These are phyloP conservation scores for Thalassiosira livingstoniorum DNA, from an alignment of 352 stramenopile species.

Conservation along the genomic window DNA sequence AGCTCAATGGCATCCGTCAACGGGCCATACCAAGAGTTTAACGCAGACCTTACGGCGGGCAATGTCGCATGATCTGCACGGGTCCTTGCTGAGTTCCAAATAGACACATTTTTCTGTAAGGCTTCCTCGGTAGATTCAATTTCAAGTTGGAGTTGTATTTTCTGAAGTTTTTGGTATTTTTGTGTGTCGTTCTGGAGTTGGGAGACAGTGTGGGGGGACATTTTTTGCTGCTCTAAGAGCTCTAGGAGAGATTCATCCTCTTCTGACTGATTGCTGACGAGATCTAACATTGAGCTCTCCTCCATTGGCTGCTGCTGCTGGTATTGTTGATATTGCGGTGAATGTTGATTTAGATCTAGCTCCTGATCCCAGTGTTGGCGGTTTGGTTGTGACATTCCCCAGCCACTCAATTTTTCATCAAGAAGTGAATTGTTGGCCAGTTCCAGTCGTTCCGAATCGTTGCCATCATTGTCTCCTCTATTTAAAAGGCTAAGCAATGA, in stretches of 20 bases:
- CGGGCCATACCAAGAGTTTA: constrained; percentile 76
- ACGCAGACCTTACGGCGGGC: constrained; percentile 63
- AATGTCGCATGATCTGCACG: constrained; percentile 72
- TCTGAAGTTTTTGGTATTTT: constrained; percentile 53
- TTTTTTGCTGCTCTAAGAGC: neutral
- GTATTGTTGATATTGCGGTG: too few species aligned
- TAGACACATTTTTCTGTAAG: constrained; percentile 59
- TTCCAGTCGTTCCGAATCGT: too few species aligned
- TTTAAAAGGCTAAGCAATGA: constrained; percentile 8
- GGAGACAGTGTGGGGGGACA: neutral
- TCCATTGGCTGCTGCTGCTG: neutral
- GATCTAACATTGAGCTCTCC: neutral
- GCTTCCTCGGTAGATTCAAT: constrained; percentile 77
- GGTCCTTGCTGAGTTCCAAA: constrained; percentile 71
- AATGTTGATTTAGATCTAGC: too few species aligned
- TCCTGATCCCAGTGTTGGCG: too few species aligned
- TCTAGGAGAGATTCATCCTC: neutral
- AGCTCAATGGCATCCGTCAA: constrained; percentile 72
- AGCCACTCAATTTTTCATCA: too few species aligned
- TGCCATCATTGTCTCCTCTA: too few species aligned
- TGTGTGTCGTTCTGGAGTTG: neutral
- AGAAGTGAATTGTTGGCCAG: too few species aligned
- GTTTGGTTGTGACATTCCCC: too few species aligned
- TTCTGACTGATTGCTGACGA: neutral
- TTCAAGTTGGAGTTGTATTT: constrained; percentile 81